Conservation (phyloP, 495 filamentous ascomycete genomes). For the Tetracladium setigerum region DNA sequence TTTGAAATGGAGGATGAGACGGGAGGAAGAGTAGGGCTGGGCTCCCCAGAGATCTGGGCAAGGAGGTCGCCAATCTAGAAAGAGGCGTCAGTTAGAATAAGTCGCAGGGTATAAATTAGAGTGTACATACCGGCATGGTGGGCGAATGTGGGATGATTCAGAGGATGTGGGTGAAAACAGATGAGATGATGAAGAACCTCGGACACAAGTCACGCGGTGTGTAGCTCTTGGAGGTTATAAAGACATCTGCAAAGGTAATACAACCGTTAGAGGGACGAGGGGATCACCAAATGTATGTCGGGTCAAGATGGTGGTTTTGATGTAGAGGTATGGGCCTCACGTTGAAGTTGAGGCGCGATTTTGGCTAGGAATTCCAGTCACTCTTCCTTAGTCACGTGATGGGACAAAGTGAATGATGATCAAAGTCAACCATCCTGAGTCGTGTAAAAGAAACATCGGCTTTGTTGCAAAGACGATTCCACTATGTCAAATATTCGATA, state of each 20-base stretch:
- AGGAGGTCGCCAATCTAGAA: constrained; percentile 43
- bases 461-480: no score
- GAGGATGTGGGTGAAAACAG: background rate
- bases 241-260: no score
- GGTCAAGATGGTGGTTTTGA: no score
- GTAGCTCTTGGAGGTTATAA: background rate
- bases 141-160: constrained; percentile 1
- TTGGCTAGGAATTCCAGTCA: no score
- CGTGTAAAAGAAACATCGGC: no score
- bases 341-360: no score
- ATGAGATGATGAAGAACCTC: background rate
- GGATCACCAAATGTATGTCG: no score
- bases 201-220: constrained; percentile 9
- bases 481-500: constrained; percentile 1
- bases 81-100: background rate
- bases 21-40: constrained; percentile 24
- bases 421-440: no score
- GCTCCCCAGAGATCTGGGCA: constrained; percentile 45
- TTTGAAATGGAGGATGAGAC: constrained; percentile 28
- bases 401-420: no score
- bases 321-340: no score
- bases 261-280: no score
- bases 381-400: no score
- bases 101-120: background rate
- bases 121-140: constrained; percentile 19